These are phyloP conservation scores for Olyra latifolia DNA, from an alignment of 176 grass and related monocot species.

Conservation along the genomic window DNA sequence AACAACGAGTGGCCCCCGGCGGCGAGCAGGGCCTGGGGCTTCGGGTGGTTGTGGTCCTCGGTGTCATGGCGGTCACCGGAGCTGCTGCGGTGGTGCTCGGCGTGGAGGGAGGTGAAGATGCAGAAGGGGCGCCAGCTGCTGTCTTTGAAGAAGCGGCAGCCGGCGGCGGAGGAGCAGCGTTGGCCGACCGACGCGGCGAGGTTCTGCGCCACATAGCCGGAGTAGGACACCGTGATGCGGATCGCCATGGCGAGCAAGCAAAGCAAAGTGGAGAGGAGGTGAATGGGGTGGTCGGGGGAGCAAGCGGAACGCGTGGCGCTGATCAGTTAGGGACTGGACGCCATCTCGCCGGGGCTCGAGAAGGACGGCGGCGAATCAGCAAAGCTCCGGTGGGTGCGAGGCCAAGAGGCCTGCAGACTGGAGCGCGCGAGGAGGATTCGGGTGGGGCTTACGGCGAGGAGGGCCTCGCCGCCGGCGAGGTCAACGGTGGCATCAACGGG, in stretches of 20 bases:
- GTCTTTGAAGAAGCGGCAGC: conserved; percentile 50
- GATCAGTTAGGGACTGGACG: background rate
- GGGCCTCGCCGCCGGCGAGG: conserved; percentile 40
- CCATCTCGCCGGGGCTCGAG: background rate
- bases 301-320: background rate
- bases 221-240: conserved; percentile 79
- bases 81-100: conserved; percentile 30
- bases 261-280: conserved; percentile 36
- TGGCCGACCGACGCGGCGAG: conserved; percentile 44
- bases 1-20: conserved; percentile 33
- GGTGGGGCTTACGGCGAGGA: conserved; percentile 26
- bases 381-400: background rate
- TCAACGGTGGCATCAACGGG: conserved; percentile 45
- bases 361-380: background rate
- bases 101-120: conserved; percentile 51
- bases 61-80: conserved; percentile 4
- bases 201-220: conserved; percentile 78
- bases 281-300: conserved; percentile 30
- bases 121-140: conserved; percentile 58
- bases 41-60: conserved; percentile 42
- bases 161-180: conserved; percentile 33
- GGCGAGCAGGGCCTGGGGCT: conserved; percentile 8
- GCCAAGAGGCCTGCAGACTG: no score
- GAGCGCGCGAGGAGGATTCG: background rate
- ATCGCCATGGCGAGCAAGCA: conserved; percentile 81